Percentiles rank a stretch among this genome's conserved stretches.
phyloP scores from a whole-genome alignment of 345 rosid genomes.

The Raphanus sativus region DNA sequence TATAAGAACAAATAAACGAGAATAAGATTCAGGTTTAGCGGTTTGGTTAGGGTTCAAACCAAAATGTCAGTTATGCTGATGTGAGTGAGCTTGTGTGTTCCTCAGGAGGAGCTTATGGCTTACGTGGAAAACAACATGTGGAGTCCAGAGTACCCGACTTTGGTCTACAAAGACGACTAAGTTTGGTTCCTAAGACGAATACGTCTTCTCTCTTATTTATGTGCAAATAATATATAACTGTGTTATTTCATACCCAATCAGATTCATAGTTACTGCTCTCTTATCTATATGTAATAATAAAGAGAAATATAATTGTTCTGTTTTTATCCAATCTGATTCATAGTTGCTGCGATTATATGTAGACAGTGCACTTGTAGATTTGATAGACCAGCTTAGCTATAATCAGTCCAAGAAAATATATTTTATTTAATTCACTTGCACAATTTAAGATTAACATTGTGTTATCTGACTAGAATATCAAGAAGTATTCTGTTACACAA shows the following conservation, averaged over 20 bases:
- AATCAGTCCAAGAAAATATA: not conserved
- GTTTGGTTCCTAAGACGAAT: slow-evolving; percentile 3
- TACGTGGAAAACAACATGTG: slow-evolving; percentile 87
- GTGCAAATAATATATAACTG: slow-evolving; percentile 5
- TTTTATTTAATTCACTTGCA: not conserved
- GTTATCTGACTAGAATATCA: not conserved
- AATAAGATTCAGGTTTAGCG: not conserved
- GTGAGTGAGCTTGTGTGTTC: not conserved
- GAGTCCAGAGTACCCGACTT: slow-evolving; percentile 74
- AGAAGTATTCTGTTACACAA: slow-evolving; percentile 12
- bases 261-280: not conserved
- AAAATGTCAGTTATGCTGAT: not conserved
- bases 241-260: not conserved
- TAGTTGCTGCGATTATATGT: not conserved
- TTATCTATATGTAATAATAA: not conserved
- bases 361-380: not conserved
- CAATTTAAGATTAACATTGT: not conserved
- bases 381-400: not conserved
- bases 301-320: not conserved
- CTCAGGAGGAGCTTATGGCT: slow-evolving; percentile 66
- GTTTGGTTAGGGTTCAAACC: not conserved
- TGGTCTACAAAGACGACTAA: slow-evolving; percentile 19
- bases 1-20: not conserved
- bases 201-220: not conserved
- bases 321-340: not conserved